phyloP scores from a whole-genome alignment of 2,329 filamentous ascomycete species.

The Phyllosticta paracitricarpa region DNA sequence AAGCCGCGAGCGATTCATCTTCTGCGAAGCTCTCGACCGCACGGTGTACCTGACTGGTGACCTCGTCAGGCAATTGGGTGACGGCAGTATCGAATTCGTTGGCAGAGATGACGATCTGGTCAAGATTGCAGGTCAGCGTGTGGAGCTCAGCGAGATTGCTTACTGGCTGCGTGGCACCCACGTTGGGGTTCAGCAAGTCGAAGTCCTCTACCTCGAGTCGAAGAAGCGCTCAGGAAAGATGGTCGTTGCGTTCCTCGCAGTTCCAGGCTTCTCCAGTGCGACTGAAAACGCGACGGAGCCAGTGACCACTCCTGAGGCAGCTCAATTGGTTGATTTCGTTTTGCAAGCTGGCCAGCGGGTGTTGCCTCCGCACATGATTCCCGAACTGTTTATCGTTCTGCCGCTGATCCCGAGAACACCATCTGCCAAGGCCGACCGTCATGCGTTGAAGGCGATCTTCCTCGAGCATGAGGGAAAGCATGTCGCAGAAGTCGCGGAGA shows the following conservation, averaged over 20 bases:
- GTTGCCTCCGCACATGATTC: constrained; percentile 12
- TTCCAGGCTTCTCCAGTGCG: constrained; percentile 11
- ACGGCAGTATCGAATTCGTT: constrained; percentile 13
- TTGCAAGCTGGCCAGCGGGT: background rate
- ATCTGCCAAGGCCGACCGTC: constrained; percentile 19
- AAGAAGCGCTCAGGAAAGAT: constrained; percentile 6
- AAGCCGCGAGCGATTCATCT: constrained; percentile 22
- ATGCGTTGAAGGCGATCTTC: constrained; percentile 13
- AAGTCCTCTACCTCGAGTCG: constrained; percentile 4
- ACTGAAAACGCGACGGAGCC: constrained; percentile 4
- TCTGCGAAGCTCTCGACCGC: constrained; percentile 14
- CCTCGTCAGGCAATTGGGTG: constrained; percentile 10
- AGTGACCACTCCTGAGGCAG: constrained; percentile 9
- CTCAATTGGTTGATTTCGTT: constrained; percentile 3
- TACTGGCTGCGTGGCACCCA: constrained; percentile 6
- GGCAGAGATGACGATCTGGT: constrained; percentile 13
- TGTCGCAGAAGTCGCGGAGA: background rate
- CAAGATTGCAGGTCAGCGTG: constrained; percentile 12
- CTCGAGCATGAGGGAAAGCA: constrained; percentile 7
- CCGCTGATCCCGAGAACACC: constrained; percentile 10
- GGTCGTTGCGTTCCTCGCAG: constrained; percentile 27
- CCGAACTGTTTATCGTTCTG: constrained; percentile 8
- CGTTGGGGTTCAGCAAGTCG: constrained; percentile 4
- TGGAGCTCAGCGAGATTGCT: constrained; percentile 13
- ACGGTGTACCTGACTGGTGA: constrained; percentile 13